phyloP scores from a whole-genome alignment of 2,329 filamentous ascomycete species.

The Cercospora nicotianae region DNA sequence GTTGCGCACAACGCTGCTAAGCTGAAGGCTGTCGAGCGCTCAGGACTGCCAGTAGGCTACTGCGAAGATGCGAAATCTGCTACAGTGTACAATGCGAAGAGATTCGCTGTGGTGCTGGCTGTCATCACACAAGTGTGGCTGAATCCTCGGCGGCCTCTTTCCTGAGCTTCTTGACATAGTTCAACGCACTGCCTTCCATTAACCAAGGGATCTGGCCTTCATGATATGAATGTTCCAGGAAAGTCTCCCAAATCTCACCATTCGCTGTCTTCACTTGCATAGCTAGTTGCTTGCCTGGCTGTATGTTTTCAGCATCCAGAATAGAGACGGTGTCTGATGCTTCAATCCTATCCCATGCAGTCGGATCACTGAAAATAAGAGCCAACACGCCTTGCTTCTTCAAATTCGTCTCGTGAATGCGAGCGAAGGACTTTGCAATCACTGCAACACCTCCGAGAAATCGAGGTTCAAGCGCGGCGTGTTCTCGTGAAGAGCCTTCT shows the following conservation, averaged over 20 bases:
- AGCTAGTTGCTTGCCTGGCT: slow-evolving; percentile 66
- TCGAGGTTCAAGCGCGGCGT: slow-evolving; percentile 92
- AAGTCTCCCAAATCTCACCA: slow-evolving; percentile 68
- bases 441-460: slow-evolving; percentile 95
- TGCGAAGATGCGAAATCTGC: too few species aligned
- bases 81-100: too few species aligned
- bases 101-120: too few species aligned
- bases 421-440: slow-evolving; percentile 90
- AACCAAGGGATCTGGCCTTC: slow-evolving; percentile 97
- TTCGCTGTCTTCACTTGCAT: slow-evolving; percentile 46
- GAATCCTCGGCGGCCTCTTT: neutral
- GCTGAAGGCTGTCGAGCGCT: too few species aligned
- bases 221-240: slow-evolving; percentile 95
- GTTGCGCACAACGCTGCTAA: too few species aligned
- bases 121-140: neutral
- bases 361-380: slow-evolving; percentile 87
- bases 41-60: too few species aligned
- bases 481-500: slow-evolving; percentile 93
- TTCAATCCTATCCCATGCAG: slow-evolving; percentile 95
- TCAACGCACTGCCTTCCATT: slow-evolving; percentile 92
- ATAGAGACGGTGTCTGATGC: slow-evolving; percentile 89
- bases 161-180: slow-evolving; percentile 42
- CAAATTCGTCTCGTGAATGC: slow-evolving; percentile 99
- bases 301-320: slow-evolving; percentile 80
- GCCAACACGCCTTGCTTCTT: slow-evolving; percentile 99